Base-by-base conservation (phyloP, 345 rosid genomes). In the Eucalyptus marginata region DNA sequence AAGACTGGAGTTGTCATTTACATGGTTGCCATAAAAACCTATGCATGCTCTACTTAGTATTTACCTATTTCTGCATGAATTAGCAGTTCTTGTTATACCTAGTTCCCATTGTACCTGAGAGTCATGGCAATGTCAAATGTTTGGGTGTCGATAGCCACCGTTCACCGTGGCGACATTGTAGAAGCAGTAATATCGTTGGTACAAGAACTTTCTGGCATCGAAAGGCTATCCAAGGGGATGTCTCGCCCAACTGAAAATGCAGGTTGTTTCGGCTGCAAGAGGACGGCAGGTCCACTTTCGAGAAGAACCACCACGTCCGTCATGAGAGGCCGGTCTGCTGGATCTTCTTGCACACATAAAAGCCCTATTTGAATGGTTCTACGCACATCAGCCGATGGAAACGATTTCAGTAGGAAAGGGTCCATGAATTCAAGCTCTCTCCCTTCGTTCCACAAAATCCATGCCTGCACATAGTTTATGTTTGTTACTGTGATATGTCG, bases 301-400 rank as follows among this genome's bases (percentile, higher is more conserved):
- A 95, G 81, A 88, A 94, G 90, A 29, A 92, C 33, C 43, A 93
- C 89, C 10, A 90, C 93, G 20, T 91, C 88, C 29, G 94, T 88
- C 95, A 95, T 95, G 20, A 93, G 92, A 22, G 96, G 96, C 68
- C 95, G 91, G 46, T 89, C 91, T 20, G 88, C 92, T 18, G 29
- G 29, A 25, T 79, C 76, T 88, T 79, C 66, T 86, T 86, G 64
- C 44, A 86, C 87, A 59, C 96, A 93, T 1, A 94, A 66, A 3
- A 94, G 92, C n/a, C 96, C 95, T 7, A 94, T 92, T 12, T 93
- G 94, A 40, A 93, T 71, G 92, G 94, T 92, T 87, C 93, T 91
- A 31, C 86, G 22, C 8, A 92, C 92, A 89, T 95, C 92, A 10
- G 66, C 49, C 1, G 44, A 40, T 22, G 91, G 76, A 29, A 89